Percentiles rank a stretch among this genome's conserved stretches.
phyloP scores from a whole-genome alignment of 2,329 filamentous ascomycete species.

The Elsinoe perseae region DNA sequence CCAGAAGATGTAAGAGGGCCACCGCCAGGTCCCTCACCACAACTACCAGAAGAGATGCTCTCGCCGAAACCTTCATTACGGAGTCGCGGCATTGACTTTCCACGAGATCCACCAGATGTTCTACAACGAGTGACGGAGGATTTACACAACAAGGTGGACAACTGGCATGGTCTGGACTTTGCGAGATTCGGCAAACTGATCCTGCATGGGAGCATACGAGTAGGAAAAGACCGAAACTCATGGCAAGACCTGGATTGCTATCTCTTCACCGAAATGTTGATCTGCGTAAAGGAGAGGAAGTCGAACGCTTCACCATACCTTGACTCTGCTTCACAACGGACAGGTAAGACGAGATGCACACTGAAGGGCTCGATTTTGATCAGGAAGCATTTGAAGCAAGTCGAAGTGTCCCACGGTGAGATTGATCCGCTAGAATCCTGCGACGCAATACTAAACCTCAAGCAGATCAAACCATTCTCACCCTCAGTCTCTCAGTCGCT shows the following conservation, averaged over 20 bases:
- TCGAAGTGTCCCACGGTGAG: slow-evolving; percentile 54
- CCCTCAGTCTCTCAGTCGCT: slow-evolving; percentile 79
- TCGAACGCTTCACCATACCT: slow-evolving; percentile 16
- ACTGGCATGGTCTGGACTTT: slow-evolving; percentile 96
- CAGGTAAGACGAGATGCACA: slow-evolving; percentile 57
- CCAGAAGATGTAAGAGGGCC: slow-evolving; percentile 63
- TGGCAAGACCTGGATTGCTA: slow-evolving; percentile 99
- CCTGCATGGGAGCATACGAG: slow-evolving; percentile 78
- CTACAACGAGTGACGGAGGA: slow-evolving; percentile 81
- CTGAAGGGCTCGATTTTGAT: slow-evolving; percentile 97
- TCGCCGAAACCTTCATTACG: slow-evolving; percentile 16
- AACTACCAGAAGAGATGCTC: slow-evolving; percentile 7
- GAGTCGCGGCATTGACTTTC: slow-evolving; percentile 15
- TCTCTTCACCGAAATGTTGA: slow-evolving; percentile 97
- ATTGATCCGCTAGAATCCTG: background rate
- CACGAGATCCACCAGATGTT: slow-evolving; percentile 50
- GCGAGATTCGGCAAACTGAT: slow-evolving; percentile 85
- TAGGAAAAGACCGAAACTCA: slow-evolving; percentile 90
- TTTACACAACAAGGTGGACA: slow-evolving; percentile 80
- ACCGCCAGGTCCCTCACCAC: slow-evolving; percentile 28
- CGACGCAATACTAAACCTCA: slow-evolving; percentile 10
- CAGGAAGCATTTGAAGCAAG: slow-evolving; percentile 92
- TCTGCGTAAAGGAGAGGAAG: slow-evolving; percentile 98
- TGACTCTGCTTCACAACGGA: slow-evolving; percentile 15
- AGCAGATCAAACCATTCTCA: slow-evolving; percentile 73